Conservation (phyloP, 2,329 filamentous ascomycete species). For the Colletotrichum chrysophilum region DNA sequence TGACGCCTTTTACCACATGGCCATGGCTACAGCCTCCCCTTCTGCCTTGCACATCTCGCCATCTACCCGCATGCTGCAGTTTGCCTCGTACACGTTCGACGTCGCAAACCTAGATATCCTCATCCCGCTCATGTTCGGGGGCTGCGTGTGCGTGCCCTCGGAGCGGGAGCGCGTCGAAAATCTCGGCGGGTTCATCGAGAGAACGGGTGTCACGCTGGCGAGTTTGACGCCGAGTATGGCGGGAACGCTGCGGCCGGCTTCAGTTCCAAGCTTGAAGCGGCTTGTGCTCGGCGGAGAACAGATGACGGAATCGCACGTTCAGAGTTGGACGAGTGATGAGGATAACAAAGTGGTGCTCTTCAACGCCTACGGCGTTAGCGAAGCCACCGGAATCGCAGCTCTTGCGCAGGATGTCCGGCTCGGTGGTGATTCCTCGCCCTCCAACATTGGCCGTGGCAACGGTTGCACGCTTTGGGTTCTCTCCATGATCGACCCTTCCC, state of each 20-base stretch:
- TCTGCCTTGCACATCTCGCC: not conserved
- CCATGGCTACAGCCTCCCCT: no score
- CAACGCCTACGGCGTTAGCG: slow-evolving; percentile 24
- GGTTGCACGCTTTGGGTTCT: slow-evolving; percentile 32
- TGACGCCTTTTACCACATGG: slow-evolving; percentile 23
- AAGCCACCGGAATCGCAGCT: not conserved
- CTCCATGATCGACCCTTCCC: slow-evolving; percentile 26
- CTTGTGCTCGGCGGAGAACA: not conserved
- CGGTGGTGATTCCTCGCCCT: not conserved
- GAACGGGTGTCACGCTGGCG: not conserved
- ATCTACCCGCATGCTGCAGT: not conserved
- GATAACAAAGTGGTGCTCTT: not conserved
- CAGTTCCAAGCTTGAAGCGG: not conserved
- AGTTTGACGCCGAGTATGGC: not conserved
- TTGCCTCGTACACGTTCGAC: slow-evolving; percentile 22
- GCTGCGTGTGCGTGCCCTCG: not conserved
- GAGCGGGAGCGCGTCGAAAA: not conserved
- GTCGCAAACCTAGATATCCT: not conserved
- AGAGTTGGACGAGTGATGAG: no score
- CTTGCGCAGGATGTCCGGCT: not conserved
- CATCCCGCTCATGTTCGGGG: not conserved
- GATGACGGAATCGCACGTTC: no score
- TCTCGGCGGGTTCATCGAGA: not conserved
- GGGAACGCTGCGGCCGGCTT: not conserved
- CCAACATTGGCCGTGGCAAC: not conserved